Conservation (phyloP, 352 stramenopile genomes). For the Blastocystis sp. region DNA sequence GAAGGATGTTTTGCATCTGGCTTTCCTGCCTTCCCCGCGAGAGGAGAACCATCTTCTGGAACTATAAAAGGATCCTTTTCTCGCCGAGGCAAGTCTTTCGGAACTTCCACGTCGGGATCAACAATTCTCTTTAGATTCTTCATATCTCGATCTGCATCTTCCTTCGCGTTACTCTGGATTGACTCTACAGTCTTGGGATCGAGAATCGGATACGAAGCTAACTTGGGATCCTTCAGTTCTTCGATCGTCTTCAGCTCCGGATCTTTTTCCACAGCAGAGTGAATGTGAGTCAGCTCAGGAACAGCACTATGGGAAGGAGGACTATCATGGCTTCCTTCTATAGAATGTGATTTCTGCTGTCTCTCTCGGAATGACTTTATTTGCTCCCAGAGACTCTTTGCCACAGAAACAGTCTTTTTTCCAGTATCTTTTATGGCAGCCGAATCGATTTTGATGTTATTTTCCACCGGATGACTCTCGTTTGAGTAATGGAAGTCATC, state of each 20-base stretch:
- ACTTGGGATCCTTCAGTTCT: conserved; percentile 25
- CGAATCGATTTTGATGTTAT: conserved; percentile 17
- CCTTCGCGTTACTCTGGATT: background rate
- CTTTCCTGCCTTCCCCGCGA: background rate
- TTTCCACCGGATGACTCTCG: background rate
- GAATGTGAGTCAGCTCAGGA: background rate
- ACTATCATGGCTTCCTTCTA: background rate
- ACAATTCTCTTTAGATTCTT: conserved; percentile 56
- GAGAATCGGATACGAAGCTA: conserved; percentile 19
- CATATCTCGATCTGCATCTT: conserved; percentile 4
- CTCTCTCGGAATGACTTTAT: background rate
- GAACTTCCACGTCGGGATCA: conserved; percentile 7
- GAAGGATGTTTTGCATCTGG: background rate
- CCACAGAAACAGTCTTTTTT: background rate
- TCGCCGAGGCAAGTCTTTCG: background rate
- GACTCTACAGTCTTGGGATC: conserved; percentile 4
- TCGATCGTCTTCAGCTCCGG: conserved; percentile 49
- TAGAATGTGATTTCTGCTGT: background rate
- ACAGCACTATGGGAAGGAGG: background rate
- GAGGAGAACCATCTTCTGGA: background rate
- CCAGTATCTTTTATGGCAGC: background rate
- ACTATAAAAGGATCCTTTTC: background rate
- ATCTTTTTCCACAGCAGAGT: background rate
- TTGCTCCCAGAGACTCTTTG: background rate
- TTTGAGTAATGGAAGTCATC: background rate